phyloP scores from a whole-genome alignment of 768 basidiomycete genomes.

The Lactarius psammicola region DNA sequence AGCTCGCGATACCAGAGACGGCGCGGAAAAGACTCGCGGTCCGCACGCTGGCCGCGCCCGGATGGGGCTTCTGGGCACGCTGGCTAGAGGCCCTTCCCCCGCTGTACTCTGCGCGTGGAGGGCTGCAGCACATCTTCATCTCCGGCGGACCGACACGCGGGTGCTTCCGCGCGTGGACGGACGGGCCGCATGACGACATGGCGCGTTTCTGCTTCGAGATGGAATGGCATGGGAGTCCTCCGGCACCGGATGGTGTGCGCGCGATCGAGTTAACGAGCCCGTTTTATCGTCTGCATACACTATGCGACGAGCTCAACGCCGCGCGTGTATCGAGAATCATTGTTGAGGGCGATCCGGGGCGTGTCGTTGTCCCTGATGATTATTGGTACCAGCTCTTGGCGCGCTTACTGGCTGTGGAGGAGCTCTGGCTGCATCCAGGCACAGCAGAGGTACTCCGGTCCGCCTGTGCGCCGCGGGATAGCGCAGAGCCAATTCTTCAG shows the following conservation, averaged over 20 bases:
- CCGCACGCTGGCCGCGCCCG: constrained; percentile 6
- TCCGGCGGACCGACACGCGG: constrained; percentile 17
- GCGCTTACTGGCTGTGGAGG: constrained; percentile 6
- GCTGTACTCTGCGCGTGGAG: not conserved
- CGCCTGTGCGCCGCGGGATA: not conserved
- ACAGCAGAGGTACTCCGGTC: constrained; percentile 11
- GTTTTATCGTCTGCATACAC: constrained; percentile 9
- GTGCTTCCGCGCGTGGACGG: constrained; percentile 21
- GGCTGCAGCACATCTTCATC: constrained; percentile 15
- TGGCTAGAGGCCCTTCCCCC: constrained; percentile 11
- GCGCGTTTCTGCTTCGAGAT: constrained; percentile 24
- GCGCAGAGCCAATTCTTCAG: not conserved
- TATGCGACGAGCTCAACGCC: constrained; percentile 15
- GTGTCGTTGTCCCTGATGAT: not conserved
- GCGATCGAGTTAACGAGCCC: constrained; percentile 13
- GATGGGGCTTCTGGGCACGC: not conserved
- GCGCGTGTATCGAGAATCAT: constrained; percentile 5
- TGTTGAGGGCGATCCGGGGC: constrained; percentile 6
- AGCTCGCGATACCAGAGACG: constrained; percentile 1
- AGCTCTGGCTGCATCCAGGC: constrained; percentile 15
- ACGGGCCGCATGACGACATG: not conserved
- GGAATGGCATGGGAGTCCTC: constrained; percentile 12
- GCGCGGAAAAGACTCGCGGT: constrained; percentile 10
- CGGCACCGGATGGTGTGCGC: not conserved
- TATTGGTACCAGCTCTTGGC: constrained; percentile 18